These are phyloP conservation scores for Harringtonia aguacate DNA, from an alignment of 2,329 filamentous ascomycete species.

Conservation along the genomic window DNA sequence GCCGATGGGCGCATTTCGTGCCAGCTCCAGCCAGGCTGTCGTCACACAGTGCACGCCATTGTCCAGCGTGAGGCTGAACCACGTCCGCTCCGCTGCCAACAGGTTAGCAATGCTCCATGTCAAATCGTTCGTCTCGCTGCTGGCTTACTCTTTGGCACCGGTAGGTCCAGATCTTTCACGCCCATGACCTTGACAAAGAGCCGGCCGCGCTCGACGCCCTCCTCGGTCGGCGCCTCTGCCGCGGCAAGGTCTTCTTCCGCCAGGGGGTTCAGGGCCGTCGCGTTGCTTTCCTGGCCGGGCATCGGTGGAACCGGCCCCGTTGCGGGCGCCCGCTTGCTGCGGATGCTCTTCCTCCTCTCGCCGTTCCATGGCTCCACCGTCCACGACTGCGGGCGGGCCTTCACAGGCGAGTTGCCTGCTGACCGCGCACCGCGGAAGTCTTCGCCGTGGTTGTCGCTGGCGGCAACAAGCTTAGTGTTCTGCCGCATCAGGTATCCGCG, in stretches of 20 bases:
- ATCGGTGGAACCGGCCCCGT: constrained; percentile 67
- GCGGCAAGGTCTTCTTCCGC: constrained; percentile 55
- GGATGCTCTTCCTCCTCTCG: constrained; percentile 55
- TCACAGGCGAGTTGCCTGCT: constrained; percentile 57
- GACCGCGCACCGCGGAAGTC: constrained; percentile 45
- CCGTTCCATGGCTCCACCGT: constrained; percentile 96
- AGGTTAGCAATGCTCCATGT: constrained; percentile 1
- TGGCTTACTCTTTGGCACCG: constrained; percentile 82
- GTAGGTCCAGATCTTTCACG: constrained; percentile 89
- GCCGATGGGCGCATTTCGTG: constrained; percentile 84
- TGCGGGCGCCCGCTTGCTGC: constrained; percentile 40
- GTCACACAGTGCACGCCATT: constrained; percentile 97
- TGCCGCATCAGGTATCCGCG: constrained; percentile 98
- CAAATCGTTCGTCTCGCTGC: constrained; percentile 3
- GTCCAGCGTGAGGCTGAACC: constrained; percentile 95
- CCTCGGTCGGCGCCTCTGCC: constrained; percentile 52
- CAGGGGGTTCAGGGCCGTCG: constrained; percentile 52
- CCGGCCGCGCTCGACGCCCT: constrained; percentile 77
- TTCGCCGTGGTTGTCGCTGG: constrained; percentile 64
- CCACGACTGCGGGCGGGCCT: constrained; percentile 81
- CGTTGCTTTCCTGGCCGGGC: constrained; percentile 79
- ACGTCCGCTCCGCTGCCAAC: constrained; percentile 68
- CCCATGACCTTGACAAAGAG: constrained; percentile 98
- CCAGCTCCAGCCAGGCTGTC: constrained; percentile 88
- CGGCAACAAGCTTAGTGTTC: constrained; percentile 92